phyloP scores from a whole-genome alignment of 202 grass and related monocot species.

The Setaria viridis region DNA sequence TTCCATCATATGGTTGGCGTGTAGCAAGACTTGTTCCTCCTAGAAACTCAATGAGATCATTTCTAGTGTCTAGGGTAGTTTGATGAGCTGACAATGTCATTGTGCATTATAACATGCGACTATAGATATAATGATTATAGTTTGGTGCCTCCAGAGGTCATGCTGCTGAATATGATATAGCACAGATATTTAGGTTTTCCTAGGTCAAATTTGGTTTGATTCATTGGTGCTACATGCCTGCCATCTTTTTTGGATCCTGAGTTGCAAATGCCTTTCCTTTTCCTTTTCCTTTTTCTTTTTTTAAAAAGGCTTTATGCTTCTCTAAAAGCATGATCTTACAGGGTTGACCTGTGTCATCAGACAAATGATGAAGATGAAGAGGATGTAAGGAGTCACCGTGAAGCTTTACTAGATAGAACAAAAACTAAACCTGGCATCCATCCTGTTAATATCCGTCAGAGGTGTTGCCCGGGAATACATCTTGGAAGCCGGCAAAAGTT shows the following conservation, averaged over 20 bases:
- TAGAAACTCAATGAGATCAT: slow-evolving; percentile 12
- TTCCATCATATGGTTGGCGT: not conserved
- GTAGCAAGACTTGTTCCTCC: not conserved
- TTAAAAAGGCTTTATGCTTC: slow-evolving; percentile 35
- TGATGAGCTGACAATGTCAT: not conserved
- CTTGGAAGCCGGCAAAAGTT: slow-evolving; percentile 96
- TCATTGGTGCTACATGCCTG: slow-evolving; percentile 8
- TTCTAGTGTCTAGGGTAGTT: not conserved
- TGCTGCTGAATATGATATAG: slow-evolving; percentile 32
- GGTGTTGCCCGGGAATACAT: slow-evolving; percentile 74
- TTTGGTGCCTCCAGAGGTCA: slow-evolving; percentile 13
- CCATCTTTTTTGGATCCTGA: not conserved
- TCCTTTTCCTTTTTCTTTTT: not conserved
- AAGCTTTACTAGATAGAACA: slow-evolving; percentile 87
- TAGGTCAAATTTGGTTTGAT: slow-evolving; percentile 27
- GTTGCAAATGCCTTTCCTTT: slow-evolving; percentile 26
- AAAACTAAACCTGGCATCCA: slow-evolving; percentile 58
- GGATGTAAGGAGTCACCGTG: slow-evolving; percentile 71
- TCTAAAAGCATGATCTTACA: slow-evolving; percentile 56
- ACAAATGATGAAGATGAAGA: slow-evolving; percentile 98
- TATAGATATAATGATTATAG: not conserved
- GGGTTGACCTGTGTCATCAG: slow-evolving; percentile 99
- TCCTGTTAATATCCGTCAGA: slow-evolving; percentile 59
- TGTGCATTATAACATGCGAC: not conserved
- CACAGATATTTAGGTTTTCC: slow-evolving; percentile 17